Conservation (phyloP, 2,329 filamentous ascomycete genomes). For the Diaporthe nobilis region DNA sequence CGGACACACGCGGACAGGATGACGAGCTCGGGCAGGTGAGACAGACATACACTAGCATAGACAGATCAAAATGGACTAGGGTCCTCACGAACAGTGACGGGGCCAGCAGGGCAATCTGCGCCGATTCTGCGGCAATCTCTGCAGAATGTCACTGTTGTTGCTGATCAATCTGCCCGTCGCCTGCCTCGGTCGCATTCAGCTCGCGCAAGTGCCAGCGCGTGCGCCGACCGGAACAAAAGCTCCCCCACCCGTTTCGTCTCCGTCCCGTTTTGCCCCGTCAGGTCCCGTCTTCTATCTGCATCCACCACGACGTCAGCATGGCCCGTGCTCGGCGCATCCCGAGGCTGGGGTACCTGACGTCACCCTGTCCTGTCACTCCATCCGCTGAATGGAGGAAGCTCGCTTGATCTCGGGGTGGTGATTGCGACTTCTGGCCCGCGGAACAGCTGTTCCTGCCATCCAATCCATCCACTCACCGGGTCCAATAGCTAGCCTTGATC, state of each 20-base stretch:
- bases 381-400: background rate
- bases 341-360: slow-evolving; percentile 27
- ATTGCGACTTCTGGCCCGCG: background rate
- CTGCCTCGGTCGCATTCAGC: background rate
- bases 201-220: too few relatives aligned
- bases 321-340: slow-evolving; percentile 17
- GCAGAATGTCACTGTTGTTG: background rate
- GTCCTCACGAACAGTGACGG: background rate
- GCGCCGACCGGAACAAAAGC: slow-evolving; percentile 24
- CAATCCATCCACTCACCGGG: background rate
- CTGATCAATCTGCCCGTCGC: background rate
- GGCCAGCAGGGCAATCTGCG: background rate
- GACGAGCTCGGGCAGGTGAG: background rate
- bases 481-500: background rate
- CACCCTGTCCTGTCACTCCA: background rate
- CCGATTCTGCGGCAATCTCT: slow-evolving; percentile 1
- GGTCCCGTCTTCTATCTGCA: background rate
- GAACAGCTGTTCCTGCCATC: background rate
- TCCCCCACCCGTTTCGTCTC: slow-evolving; percentile 8
- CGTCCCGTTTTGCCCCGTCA: background rate
- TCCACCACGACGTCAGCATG: slow-evolving; percentile 17
- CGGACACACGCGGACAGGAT: background rate
- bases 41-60: too few relatives aligned
- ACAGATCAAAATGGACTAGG: background rate
- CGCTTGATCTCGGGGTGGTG: background rate